These are phyloP conservation scores for Omphalotus guepiniiformis DNA, from an alignment of 768 basidiomycete species.

Conservation along the genomic window DNA sequence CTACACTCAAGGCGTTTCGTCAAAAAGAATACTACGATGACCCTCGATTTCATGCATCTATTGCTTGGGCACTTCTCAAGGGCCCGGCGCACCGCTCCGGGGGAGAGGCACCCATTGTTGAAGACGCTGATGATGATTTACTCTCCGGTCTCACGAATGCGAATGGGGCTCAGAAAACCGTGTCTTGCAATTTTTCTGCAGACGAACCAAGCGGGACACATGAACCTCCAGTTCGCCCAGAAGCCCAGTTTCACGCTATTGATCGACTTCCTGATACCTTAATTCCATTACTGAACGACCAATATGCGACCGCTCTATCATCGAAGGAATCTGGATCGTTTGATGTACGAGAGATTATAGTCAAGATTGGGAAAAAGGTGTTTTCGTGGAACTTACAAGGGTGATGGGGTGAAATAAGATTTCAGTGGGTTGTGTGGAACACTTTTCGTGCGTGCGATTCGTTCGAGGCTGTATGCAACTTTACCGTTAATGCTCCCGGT, in stretches of 20 bases:
- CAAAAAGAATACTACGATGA: constrained; percentile 77
- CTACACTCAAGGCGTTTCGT: constrained; percentile 53
- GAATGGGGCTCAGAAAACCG: neutral
- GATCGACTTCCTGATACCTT: constrained; percentile 45
- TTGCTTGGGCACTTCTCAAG: constrained; percentile 81
- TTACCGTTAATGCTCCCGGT: no score
- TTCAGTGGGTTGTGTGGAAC: no score
- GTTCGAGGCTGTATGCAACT: no score
- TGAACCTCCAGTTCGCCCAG: constrained; percentile 10
- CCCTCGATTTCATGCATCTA: constrained; percentile 85
- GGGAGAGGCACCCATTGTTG: no score
- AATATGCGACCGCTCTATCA: constrained; percentile 39
- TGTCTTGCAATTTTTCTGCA: constrained; percentile 10
- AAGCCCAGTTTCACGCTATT: constrained; percentile 41
- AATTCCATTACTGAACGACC: constrained; percentile 45
- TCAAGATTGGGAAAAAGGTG: constrained; percentile 71
- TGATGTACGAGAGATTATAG: constrained; percentile 47
- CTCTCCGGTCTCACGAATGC: constrained; percentile 1
- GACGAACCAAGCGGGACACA: constrained; percentile 12
- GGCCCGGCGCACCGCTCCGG: constrained; percentile 5
- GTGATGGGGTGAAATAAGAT: constrained; percentile 6
- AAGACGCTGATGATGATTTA: no score
- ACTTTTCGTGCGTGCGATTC: no score
- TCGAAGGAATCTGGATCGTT: constrained; percentile 44
- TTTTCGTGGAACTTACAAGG: constrained; percentile 26